Percentiles rank a stretch among this genome's conserved stretches.
Evolutionary conservation across 2,329 filamentous ascomycete genomes (phyloP).

Genomic region (Sclerotinia glacialis): DNA sequence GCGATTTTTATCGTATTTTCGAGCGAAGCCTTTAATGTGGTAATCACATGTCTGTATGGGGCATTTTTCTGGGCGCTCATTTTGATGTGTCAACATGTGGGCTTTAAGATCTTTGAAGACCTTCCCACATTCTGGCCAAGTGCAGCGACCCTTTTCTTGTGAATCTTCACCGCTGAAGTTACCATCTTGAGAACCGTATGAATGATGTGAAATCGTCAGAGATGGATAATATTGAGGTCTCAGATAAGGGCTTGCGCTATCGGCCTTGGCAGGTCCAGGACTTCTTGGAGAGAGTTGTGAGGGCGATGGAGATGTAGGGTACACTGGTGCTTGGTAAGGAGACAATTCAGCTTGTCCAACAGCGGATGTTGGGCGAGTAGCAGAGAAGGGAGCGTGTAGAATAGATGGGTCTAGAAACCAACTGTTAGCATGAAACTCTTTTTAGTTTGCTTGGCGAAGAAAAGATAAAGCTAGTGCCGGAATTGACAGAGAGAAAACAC

Average conservation of each 20-base stretch:
- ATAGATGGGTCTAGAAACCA: conserved; percentile 38
- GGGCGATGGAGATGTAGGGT: conserved; percentile 37
- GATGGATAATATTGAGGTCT: conserved; percentile 37
- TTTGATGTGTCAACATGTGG: conserved; percentile 95
- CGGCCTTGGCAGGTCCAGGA: conserved; percentile 34
- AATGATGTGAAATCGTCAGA: conserved; percentile 33
- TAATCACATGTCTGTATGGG: conserved; percentile 93
- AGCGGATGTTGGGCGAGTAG: conserved; percentile 30
- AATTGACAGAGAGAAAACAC: conserved; percentile 47
- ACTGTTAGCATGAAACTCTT: conserved; percentile 31
- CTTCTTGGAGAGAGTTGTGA: conserved; percentile 36
- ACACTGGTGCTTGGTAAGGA: conserved; percentile 35
- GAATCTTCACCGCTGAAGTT: conserved; percentile 39
- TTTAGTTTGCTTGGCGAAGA: conserved; percentile 9
- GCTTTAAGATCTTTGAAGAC: conserved; percentile 68
- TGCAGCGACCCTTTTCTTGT: conserved; percentile 46
- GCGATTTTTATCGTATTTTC: conserved; percentile 97
- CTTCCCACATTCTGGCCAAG: conserved; percentile 56
- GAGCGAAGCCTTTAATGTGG: conserved; percentile 87
- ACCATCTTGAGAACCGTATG: conserved; percentile 35
- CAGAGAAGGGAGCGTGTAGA: conserved; percentile 35
- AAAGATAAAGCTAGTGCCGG: conserved; percentile 24
- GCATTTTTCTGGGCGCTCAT: conserved; percentile 92
- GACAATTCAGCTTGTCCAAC: conserved; percentile 32
- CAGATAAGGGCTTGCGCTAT: conserved; percentile 38